Evolutionary conservation across 1,139 yeast species (phyloP).

Genomic region (Scheffersomyces insectosa): DNA sequence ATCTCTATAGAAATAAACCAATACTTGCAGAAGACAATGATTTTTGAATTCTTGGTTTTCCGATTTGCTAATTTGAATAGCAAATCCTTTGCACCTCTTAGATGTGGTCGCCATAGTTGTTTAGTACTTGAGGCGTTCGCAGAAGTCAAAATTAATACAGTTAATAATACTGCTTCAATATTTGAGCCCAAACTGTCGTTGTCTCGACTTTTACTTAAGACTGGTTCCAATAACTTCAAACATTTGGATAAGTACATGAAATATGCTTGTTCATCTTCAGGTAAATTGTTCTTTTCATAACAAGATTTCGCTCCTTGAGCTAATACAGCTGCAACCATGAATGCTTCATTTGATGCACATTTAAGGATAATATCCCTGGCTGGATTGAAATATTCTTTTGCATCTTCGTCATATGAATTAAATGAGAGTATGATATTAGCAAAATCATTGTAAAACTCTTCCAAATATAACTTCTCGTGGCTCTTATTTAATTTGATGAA

Average conservation of each 20-base stretch:
- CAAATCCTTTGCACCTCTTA: constrained; percentile 21
- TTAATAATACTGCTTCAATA: constrained; percentile 20
- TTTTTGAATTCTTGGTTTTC: constrained; percentile 9
- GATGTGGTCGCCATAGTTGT: constrained; percentile 23
- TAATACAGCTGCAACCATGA: constrained; percentile 65
- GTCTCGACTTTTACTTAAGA: constrained; percentile 18
- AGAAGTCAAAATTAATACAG: constrained; percentile 18
- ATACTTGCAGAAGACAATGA: constrained; percentile 18
- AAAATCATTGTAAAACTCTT: constrained; percentile 60
- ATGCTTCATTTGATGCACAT: constrained; percentile 61
- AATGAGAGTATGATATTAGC: constrained; percentile 63
- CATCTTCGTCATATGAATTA: constrained; percentile 43
- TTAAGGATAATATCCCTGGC: constrained; percentile 62
- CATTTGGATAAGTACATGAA: constrained; percentile 65
- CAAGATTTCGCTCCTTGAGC: constrained; percentile 72
- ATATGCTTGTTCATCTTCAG: constrained; percentile 65
- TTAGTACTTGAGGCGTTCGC: constrained; percentile 18
- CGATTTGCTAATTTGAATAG: constrained; percentile 13
- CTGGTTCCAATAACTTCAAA: constrained; percentile 53
- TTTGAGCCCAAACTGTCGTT: constrained; percentile 10
- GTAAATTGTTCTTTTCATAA: constrained; percentile 40
- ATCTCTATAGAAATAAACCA: constrained; percentile 20
- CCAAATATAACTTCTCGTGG: constrained; percentile 51
- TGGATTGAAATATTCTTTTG: constrained; percentile 48
- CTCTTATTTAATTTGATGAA: constrained; percentile 37